Base-by-base conservation (phyloP, 2,329 filamentous ascomycete species). In the Periglandula ipomoeae region DNA sequence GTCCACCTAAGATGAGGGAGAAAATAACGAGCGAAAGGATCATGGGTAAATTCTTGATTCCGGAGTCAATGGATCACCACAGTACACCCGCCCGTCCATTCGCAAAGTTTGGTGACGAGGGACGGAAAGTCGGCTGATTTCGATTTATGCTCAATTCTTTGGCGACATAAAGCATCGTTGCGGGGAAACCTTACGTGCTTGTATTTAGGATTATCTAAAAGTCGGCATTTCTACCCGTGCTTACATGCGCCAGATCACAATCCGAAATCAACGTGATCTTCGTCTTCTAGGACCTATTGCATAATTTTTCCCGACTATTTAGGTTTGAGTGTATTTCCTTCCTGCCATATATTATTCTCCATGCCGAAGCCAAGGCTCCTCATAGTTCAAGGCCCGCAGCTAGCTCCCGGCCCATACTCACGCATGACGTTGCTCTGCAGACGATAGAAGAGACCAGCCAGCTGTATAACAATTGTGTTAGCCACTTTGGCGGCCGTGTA, bases 211-310 rank as follows among this genome's bases (percentile, higher is more conserved):
- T 38, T 15, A 47, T 47, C 32, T 32, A 47, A 35, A 38, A 15
- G 35, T 47, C 44, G 19, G 44, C 44, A 27, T 47, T 47, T 39
- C 44, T 47, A 17, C 47, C 40, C 38, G 22, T 24, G 38, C 38
- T 41, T 15, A 24, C 19, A 11, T 24, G 38, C 38, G 22, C 20
- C 38, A 41, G 6, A 22, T 22, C 20, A 22, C 38, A 19, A 11
- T 20, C 38, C 22, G 38, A 41, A 22, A 24, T 41, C 7, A 15
- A 41, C 22, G 22, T 23, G 7, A 15, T 23, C 38, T 41, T 41
- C 11, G 38, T 41, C 38, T 41, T 41, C 9, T 6, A 41, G 19
- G 38, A 41, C 22, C 19, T 41, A 22, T 41, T 41, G 22, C 20
- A 19, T 20, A 41, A 8, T 24, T 41, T 41, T 41, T 8, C 22